Conservation (phyloP, 1,284 basidiomycete species). For the Kalmanozyma brasiliensis region DNA sequence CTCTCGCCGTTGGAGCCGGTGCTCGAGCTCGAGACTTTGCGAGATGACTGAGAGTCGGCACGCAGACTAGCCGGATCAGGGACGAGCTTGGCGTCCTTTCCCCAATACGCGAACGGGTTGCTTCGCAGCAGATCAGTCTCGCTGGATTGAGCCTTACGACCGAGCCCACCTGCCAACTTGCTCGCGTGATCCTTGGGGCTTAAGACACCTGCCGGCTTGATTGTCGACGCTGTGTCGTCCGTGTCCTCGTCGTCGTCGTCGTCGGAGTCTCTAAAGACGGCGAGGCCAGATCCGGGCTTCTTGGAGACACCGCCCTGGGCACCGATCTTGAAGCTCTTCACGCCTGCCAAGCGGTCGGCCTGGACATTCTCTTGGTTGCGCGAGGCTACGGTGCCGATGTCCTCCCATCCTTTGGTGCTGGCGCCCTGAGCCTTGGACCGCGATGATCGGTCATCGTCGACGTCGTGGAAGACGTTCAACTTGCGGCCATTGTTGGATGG, state of each 20-base stretch:
- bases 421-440: constrained; percentile 14
- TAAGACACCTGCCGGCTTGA: constrained; percentile 50
- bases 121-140: constrained; percentile 59
- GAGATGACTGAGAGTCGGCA: constrained; percentile 12
- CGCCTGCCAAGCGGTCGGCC: constrained; percentile 30
- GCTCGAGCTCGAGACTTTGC: constrained; percentile 25
- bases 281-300: constrained; percentile 49
- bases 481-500: constrained; percentile 52
- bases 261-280: constrained; percentile 68
- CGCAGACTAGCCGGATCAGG: constrained; percentile 30
- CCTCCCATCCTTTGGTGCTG: constrained; percentile 49
- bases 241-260: constrained; percentile 69
- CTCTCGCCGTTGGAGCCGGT: constrained; percentile 15
- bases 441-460: constrained; percentile 33
- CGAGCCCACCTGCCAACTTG: constrained; percentile 20
- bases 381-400: constrained; percentile 43
- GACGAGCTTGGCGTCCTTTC: constrained; percentile 38
- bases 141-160: constrained; percentile 33
- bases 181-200: constrained; percentile 36
- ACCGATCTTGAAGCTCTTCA: constrained; percentile 40
- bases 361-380: constrained; percentile 59
- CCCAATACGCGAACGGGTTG: constrained; percentile 62
- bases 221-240: constrained; percentile 39
- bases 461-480: constrained; percentile 57
- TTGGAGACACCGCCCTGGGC: constrained; percentile 44